A percentile compares a stretch with the other conserved stretches of the same genome.
Evolutionary conservation across 2,329 filamentous ascomycete species (phyloP).

Genomic region (Erysiphe pulchra): DNA sequence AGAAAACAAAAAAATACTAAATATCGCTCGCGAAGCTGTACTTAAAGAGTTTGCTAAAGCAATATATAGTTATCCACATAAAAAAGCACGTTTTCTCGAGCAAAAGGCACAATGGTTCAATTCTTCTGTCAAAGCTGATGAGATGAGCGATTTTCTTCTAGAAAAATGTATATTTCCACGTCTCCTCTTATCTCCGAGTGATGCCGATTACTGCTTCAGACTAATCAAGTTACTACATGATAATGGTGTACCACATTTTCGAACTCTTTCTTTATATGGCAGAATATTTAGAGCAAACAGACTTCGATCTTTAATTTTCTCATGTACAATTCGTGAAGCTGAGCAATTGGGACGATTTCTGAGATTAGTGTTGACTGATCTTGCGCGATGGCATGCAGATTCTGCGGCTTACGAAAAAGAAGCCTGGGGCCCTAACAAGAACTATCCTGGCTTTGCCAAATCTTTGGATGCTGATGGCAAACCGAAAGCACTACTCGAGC

Average conservation of each 20-base stretch:
- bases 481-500: conserved; percentile 47
- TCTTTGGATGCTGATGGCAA: conserved; percentile 45
- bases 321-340: conserved; percentile 71
- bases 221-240: conserved; percentile 75
- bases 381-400: conserved; percentile 64
- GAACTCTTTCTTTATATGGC: conserved; percentile 60
- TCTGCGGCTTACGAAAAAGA: conserved; percentile 57
- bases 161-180: conserved; percentile 87
- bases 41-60: conserved; percentile 49
- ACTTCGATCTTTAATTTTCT: conserved; percentile 61
- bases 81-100: conserved; percentile 41
- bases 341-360: conserved; percentile 86
- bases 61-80: conserved; percentile 38
- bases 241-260: conserved; percentile 63
- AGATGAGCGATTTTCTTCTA: conserved; percentile 49
- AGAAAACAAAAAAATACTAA: conserved; percentile 40
- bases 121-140: conserved; percentile 33
- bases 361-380: conserved; percentile 53
- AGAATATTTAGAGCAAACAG: conserved; percentile 65
- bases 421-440: conserved; percentile 39
- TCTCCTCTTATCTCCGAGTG: conserved; percentile 55
- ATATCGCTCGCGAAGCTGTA: conserved; percentile 41
- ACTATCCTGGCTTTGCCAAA: conserved; percentile 56
- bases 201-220: conserved; percentile 71
- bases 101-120: conserved; percentile 63